Percentiles rank a stretch among this genome's conserved stretches.
phyloP scores from a whole-genome alignment of 768 basidiomycete genomes.

The Lactarius hatsudake region DNA sequence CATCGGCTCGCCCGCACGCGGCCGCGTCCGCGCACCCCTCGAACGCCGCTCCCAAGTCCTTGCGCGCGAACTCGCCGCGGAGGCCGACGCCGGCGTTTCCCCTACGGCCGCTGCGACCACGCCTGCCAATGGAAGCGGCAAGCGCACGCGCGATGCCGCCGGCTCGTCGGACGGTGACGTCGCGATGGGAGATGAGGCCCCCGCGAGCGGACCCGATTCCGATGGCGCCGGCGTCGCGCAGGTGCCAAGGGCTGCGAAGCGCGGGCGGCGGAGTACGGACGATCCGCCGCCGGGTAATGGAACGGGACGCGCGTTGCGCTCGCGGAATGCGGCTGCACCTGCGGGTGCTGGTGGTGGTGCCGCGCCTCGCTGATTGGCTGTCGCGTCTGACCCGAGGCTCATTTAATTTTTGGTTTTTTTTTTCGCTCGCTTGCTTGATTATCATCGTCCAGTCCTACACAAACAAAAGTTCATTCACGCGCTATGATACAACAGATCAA shows the following conservation, averaged over 20 bases:
- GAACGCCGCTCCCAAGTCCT: conserved; percentile 26
- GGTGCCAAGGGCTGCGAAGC: conserved; percentile 1
- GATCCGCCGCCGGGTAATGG: conserved; percentile 1
- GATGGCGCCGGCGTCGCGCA: neutral
- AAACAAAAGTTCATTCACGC: neutral
- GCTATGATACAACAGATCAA: neutral
- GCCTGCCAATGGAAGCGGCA: neutral
- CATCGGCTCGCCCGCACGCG: neutral
- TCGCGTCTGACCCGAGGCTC: neutral
- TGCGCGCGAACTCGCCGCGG: conserved; percentile 20
- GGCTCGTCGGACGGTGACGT: conserved; percentile 1
- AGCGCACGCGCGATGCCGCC: neutral
- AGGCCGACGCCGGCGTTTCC: neutral
- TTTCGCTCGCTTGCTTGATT: neutral
- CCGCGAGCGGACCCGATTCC: neutral
- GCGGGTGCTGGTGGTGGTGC: neutral
- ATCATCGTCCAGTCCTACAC: neutral
- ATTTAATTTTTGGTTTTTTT: neutral
- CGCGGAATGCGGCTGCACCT: neutral
- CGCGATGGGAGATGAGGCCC: conserved; percentile 10
- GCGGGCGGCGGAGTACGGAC: neutral
- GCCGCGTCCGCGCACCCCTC: conserved; percentile 9
- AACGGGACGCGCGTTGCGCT: conserved; percentile 10
- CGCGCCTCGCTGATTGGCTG: neutral
- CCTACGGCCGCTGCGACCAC: neutral